Conservation (phyloP, 768 basidiomycete genomes). For the Calocera cornea region DNA sequence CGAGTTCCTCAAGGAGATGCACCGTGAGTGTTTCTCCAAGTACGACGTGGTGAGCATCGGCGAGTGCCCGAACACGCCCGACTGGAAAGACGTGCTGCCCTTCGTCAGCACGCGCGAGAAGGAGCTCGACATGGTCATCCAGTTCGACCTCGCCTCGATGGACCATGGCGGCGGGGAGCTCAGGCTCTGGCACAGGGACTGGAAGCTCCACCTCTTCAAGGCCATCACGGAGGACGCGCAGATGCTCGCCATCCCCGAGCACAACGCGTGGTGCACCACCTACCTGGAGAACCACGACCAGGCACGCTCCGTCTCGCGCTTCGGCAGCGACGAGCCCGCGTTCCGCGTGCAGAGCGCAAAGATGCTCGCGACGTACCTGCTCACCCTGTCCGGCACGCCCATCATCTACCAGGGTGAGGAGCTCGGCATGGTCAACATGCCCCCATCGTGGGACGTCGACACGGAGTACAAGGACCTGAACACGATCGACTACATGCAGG, state of each 20-base stretch:
- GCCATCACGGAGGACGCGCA: conserved; percentile 41
- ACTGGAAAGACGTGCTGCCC: conserved; percentile 36
- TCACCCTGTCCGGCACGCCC: conserved; percentile 49
- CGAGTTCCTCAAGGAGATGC: conserved; percentile 56
- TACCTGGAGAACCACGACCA: conserved; percentile 65
- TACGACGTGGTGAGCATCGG: conserved; percentile 50
- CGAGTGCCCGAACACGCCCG: conserved; percentile 47
- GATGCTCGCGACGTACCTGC: conserved; percentile 47
- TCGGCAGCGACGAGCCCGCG: conserved; percentile 43
- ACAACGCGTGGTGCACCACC: conserved; percentile 55
- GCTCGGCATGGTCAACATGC: conserved; percentile 46
- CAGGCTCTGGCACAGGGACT: conserved; percentile 30
- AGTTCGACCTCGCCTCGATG: conserved; percentile 48
- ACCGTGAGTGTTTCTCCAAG: conserved; percentile 41
- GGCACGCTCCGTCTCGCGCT: conserved; percentile 48
- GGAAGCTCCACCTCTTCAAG: conserved; percentile 43
- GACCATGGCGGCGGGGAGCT: conserved; percentile 33
- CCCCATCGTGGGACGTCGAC: conserved; percentile 48
- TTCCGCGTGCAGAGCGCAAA: conserved; percentile 51
- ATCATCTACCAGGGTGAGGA: conserved; percentile 70
- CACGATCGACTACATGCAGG: conserved; percentile 43
- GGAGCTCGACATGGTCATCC: conserved; percentile 51
- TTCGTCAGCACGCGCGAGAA: conserved; percentile 45
- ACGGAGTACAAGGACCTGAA: conserved; percentile 57
- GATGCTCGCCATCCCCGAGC: conserved; percentile 35